Evolutionary conservation across 1,284 basidiomycete species (phyloP).

Genomic region (Serendipita sp.): DNA sequence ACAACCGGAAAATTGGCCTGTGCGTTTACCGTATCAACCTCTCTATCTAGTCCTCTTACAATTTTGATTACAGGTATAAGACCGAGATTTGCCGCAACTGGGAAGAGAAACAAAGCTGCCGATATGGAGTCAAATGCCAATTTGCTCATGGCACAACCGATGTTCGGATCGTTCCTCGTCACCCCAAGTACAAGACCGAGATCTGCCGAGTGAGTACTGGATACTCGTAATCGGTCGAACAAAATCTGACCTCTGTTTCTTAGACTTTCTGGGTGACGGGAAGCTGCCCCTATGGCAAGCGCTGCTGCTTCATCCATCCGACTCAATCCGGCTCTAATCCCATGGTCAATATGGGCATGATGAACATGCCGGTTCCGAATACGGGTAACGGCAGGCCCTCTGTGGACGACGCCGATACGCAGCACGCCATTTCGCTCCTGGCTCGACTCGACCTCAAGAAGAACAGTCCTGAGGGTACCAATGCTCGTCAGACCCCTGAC

Average conservation of each 20-base stretch:
- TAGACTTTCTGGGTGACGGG: slow-evolving; percentile 7
- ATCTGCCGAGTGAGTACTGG: slow-evolving; percentile 15
- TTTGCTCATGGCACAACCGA: slow-evolving; percentile 24
- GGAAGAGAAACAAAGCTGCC: slow-evolving; percentile 25
- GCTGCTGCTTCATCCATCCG: slow-evolving; percentile 11
- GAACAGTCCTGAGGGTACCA: neutral
- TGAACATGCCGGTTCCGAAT: neutral
- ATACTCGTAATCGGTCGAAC: neutral
- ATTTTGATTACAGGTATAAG: slow-evolving; percentile 19
- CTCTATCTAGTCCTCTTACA: neutral
- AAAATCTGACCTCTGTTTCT: neutral
- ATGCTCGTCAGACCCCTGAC: neutral
- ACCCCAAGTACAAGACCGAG: slow-evolving; percentile 26
- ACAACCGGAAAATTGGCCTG: neutral
- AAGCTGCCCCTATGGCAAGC: slow-evolving; percentile 9
- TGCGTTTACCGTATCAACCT: neutral
- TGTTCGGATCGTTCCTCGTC: slow-evolving; percentile 20
- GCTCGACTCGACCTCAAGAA: neutral
- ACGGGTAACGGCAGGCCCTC: neutral
- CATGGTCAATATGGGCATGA: neutral
- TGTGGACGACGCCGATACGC: neutral
- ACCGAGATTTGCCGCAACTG: slow-evolving; percentile 27
- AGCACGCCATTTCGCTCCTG: slow-evolving; percentile 1
- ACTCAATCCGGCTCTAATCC: neutral
- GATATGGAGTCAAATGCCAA: slow-evolving; percentile 23